Evolutionary conservation across 2,329 filamentous ascomycete species (phyloP).

Genomic region (Fusarium musae): DNA sequence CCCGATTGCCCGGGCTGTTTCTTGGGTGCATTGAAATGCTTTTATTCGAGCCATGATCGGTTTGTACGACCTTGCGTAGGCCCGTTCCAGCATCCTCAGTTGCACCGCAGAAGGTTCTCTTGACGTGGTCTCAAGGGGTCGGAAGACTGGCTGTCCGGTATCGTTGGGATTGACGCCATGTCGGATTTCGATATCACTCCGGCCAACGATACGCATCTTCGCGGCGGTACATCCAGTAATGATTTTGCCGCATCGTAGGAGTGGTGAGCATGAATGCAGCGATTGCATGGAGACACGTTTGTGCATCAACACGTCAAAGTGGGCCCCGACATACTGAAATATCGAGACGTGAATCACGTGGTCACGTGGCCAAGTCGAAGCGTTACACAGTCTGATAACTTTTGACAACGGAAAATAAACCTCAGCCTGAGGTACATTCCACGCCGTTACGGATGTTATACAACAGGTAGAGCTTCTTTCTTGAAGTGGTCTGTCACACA

Average conservation of each 20-base stretch:
- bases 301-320: neutral
- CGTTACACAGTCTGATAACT: neutral
- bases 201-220: neutral
- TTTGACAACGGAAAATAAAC: no score
- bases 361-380: neutral
- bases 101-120: neutral
- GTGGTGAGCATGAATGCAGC: neutral
- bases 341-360: neutral
- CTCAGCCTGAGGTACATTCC: neutral
- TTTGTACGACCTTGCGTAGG: no score
- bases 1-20: no score
- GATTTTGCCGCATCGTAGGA: neutral
- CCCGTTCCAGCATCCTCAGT: neutral
- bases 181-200: neutral
- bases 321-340: neutral
- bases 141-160: neutral
- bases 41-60: no score
- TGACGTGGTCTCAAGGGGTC: neutral
- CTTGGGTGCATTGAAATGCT: no score
- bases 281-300: neutral
- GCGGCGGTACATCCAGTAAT: neutral
- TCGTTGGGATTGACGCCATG: neutral
- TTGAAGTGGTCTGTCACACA: neutral
- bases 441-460: neutral
- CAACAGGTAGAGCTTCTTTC: neutral